Evolutionary conservation across 257 asterid genomes (phyloP).

Genomic region (Nicotiana paniculata): DNA sequence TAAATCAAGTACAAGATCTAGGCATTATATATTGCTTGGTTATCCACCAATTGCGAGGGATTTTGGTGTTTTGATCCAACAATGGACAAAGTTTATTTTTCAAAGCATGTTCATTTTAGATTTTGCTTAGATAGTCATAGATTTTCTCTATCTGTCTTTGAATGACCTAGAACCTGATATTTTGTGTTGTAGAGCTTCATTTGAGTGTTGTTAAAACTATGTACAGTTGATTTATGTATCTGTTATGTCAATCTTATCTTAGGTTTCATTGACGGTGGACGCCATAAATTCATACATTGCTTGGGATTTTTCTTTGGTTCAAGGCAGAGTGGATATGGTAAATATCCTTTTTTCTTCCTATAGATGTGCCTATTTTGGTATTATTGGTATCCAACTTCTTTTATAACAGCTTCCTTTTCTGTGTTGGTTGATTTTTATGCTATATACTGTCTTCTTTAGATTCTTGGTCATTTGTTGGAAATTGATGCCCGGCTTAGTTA

Average conservation of each 20-base stretch:
- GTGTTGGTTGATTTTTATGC: background rate
- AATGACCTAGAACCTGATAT: background rate
- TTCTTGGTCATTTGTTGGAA: background rate
- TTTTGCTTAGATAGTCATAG: background rate
- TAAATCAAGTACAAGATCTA: background rate
- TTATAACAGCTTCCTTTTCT: background rate
- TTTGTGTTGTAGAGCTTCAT: background rate
- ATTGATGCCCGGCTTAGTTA: background rate
- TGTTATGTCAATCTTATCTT: constrained; percentile 11
- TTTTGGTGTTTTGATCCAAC: background rate
- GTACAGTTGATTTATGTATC: background rate
- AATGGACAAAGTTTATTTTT: background rate
- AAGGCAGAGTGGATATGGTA: constrained; percentile 87
- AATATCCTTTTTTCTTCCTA: constrained; percentile 20
- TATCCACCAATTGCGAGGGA: background rate
- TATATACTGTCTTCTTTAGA: background rate
- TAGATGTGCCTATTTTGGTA: background rate
- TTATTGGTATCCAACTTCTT: background rate
- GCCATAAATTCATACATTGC: constrained; percentile 87
- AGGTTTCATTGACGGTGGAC: constrained; percentile 74
- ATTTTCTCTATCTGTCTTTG: background rate
- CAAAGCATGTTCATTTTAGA: background rate
- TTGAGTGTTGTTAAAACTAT: background rate
- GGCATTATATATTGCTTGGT: background rate
- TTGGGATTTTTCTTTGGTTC: constrained; percentile 96